These are phyloP conservation scores for Phytophthora ohioensis DNA, from an alignment of 352 stramenopile genomes.

Conservation along the genomic window DNA sequence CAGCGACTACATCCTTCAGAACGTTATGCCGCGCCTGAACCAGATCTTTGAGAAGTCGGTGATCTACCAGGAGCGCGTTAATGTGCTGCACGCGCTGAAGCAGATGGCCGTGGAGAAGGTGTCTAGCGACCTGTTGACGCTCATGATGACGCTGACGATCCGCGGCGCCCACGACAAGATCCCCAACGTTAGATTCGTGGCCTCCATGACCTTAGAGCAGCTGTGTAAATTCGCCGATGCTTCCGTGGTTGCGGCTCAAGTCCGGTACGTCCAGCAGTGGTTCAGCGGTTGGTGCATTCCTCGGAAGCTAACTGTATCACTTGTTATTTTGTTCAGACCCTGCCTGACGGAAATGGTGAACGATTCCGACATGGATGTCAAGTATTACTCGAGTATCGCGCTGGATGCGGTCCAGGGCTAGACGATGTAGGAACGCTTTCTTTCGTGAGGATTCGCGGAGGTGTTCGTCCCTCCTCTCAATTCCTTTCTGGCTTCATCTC, in stretches of 20 bases:
- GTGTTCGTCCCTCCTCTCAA: slow-evolving; percentile 28
- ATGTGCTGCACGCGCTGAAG: slow-evolving; percentile 82
- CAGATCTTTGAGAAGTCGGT: slow-evolving; percentile 89
- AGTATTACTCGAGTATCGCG: slow-evolving; percentile 88
- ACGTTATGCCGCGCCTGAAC: slow-evolving; percentile 77
- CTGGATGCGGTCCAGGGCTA: slow-evolving; percentile 79
- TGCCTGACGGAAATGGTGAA: slow-evolving; percentile 81
- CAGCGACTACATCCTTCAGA: slow-evolving; percentile 87
- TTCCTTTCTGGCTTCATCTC: slow-evolving; percentile 39
- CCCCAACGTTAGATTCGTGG: slow-evolving; percentile 90
- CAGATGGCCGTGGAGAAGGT: slow-evolving; percentile 80
- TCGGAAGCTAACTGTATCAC: slow-evolving; percentile 6
- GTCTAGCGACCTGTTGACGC: slow-evolving; percentile 68
- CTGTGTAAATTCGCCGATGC: slow-evolving; percentile 84
- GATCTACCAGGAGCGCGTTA: slow-evolving; percentile 89
- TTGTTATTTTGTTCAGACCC: slow-evolving; percentile 47
- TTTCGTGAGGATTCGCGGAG: slow-evolving; percentile 36
- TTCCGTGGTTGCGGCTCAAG: slow-evolving; percentile 73
- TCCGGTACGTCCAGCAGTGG: slow-evolving; percentile 55
- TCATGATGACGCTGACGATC: slow-evolving; percentile 76
- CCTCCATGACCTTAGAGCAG: slow-evolving; percentile 86
- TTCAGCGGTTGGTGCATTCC: neutral
- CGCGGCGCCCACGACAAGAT: slow-evolving; percentile 86
- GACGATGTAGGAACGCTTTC: slow-evolving; percentile 46
- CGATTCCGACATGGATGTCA: slow-evolving; percentile 86